phyloP scores from a whole-genome alignment of 2,329 filamentous ascomycete species.

The Zopfia rhizophila region DNA sequence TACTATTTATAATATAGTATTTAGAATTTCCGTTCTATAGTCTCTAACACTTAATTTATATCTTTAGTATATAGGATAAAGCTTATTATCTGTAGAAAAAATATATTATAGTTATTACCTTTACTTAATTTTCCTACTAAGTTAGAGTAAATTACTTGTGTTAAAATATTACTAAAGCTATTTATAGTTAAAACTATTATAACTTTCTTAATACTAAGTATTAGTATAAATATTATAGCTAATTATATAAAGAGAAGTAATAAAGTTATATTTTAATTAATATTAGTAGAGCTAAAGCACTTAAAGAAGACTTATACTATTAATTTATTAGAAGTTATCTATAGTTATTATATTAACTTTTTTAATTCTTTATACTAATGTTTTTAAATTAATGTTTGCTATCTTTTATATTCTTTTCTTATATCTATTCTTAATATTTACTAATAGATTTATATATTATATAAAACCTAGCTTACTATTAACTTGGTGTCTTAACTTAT shows the following conservation, averaged over 20 bases:
- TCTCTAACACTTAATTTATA: no score
- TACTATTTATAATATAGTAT: not conserved
- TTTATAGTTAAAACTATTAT: no score
- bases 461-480: constrained; percentile 1
- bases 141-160: no score
- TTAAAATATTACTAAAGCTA: no score
- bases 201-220: not conserved
- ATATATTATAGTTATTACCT: not conserved
- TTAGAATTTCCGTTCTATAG: no score
- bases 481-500: not conserved
- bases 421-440: not conserved
- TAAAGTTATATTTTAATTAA: not conserved
- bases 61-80: not conserved
- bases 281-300: not conserved
- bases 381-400: not conserved
- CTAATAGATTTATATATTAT: constrained; percentile 2
- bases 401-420: not conserved
- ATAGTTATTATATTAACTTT: not conserved
- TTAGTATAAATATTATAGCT: not conserved
- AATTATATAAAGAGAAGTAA: not conserved
- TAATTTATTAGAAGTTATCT: not conserved
- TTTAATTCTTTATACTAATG: not conserved
- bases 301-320: constrained; percentile 1
- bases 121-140: no score
- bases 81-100: constrained; percentile 4